These are phyloP conservation scores for Botryotinia calthae DNA, from an alignment of 2,329 filamentous ascomycete genomes.

Conservation along the genomic window DNA sequence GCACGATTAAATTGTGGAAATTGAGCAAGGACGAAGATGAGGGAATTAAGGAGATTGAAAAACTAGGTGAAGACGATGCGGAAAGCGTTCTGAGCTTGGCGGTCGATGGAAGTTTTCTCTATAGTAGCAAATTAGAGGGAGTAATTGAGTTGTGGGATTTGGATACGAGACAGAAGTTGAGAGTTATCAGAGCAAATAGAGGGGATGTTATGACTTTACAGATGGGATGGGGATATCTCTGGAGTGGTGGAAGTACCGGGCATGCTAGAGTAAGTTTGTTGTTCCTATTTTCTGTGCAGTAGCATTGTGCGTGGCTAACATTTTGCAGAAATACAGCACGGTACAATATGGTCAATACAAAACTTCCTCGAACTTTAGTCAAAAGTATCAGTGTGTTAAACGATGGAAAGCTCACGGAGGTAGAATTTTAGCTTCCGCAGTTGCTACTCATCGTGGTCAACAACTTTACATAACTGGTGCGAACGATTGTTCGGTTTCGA, in stretches of 20 bases:
- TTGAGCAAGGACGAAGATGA: constrained; percentile 55
- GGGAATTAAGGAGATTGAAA: constrained; percentile 68
- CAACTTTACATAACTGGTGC: constrained; percentile 92
- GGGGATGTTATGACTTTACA: constrained; percentile 84
- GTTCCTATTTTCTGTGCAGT: not conserved
- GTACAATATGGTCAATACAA: constrained; percentile 60
- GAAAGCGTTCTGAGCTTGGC: constrained; percentile 73
- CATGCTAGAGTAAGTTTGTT: constrained; percentile 67
- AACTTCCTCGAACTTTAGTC: constrained; percentile 55
- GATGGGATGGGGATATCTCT: constrained; percentile 80
- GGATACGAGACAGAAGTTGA: constrained; percentile 85
- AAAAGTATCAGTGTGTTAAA: constrained; percentile 76
- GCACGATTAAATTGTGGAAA: constrained; percentile 91
- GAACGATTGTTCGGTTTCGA: constrained; percentile 83
- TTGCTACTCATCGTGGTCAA: constrained; percentile 65
- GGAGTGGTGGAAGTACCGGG: constrained; percentile 88
- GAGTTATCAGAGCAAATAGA: constrained; percentile 77
- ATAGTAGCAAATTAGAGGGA: constrained; percentile 83
- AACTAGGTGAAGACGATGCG: constrained; percentile 58
- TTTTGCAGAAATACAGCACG: constrained; percentile 60
- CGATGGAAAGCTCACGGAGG: constrained; percentile 83
- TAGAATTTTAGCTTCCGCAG: constrained; percentile 80
- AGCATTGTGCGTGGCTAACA: not conserved
- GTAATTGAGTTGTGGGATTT: constrained; percentile 96
- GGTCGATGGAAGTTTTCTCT: constrained; percentile 87